These are phyloP conservation scores for Colletotrichum sp. DNA, from an alignment of 2,329 filamentous ascomycete species.

Conservation along the genomic window DNA sequence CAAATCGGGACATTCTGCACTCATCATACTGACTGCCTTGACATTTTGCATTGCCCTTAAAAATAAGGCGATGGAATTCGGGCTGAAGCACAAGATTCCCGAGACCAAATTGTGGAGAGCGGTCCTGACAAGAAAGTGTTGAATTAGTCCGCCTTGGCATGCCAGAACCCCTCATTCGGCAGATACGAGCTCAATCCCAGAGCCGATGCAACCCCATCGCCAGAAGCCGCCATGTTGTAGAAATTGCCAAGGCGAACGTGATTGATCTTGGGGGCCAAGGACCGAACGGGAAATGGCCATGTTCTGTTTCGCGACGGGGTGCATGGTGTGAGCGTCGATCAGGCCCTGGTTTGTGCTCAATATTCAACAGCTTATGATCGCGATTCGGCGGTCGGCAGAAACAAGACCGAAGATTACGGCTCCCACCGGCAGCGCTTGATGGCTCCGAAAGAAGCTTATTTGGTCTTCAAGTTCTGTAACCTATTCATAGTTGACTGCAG, in stretches of 20 bases:
- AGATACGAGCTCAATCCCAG: not conserved
- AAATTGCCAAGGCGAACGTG: not conserved
- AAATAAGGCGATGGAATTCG: not conserved
- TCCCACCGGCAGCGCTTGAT: not conserved
- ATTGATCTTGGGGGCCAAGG: not conserved
- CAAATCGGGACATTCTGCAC: not conserved
- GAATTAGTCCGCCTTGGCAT: conserved; percentile 17
- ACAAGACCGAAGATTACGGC: not conserved
- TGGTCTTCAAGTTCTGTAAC: not conserved
- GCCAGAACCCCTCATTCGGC: not conserved
- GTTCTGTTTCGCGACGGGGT: not conserved
- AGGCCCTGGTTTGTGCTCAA: not conserved
- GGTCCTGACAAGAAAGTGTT: not conserved
- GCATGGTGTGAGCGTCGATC: not conserved
- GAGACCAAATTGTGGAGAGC: not conserved
- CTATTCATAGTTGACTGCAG: not conserved
- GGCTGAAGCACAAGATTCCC: not conserved
- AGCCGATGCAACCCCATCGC: not conserved
- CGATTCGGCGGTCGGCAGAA: not conserved
- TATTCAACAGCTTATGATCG: not conserved
- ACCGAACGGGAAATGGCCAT: not conserved
- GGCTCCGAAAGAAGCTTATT: not conserved
- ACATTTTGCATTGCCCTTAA: not conserved
- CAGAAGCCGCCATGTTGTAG: not conserved
- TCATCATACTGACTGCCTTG: not conserved